Percentiles rank a stretch among this genome's conserved stretches.
These are phyloP conservation scores for Cercospora sojina DNA, from an alignment of 2,329 filamentous ascomycete species.

Conservation along the genomic window DNA sequence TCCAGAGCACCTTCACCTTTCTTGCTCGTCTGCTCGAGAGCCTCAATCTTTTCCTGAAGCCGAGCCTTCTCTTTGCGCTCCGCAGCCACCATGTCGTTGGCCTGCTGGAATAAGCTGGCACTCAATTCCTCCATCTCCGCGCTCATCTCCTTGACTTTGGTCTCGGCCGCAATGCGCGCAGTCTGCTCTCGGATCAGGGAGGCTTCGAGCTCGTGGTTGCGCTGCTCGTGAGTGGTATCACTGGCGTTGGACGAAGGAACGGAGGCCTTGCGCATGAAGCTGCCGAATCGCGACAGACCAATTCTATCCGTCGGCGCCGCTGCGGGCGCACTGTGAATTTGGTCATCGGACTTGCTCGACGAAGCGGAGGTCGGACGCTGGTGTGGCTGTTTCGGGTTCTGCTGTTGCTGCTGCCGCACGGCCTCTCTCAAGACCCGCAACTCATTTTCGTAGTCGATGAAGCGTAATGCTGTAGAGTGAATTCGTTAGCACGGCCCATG, in stretches of 20 bases:
- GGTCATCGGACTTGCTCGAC: constrained; percentile 22
- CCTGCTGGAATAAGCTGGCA: constrained; percentile 73
- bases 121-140: constrained; percentile 77
- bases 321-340: constrained; percentile 8
- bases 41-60: constrained; percentile 67
- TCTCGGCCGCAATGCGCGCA: constrained; percentile 68
- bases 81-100: constrained; percentile 81
- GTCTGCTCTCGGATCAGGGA: constrained; percentile 66
- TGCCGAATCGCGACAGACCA: constrained; percentile 45
- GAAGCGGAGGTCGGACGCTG: constrained; percentile 23
- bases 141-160: constrained; percentile 63
- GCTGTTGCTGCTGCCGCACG: constrained; percentile 27
- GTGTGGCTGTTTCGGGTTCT: constrained; percentile 28
- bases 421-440: constrained; percentile 58
- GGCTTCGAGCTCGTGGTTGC: constrained; percentile 55
- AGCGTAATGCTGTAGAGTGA: constrained; percentile 41
- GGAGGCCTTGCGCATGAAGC: constrained; percentile 42
- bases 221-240: constrained; percentile 31
- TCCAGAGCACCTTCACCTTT: constrained; percentile 62
- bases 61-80: constrained; percentile 70
- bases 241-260: constrained; percentile 36
- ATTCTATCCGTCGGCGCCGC: constrained; percentile 28
- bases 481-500: background rate
- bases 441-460: constrained; percentile 79
- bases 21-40: constrained; percentile 60